These are phyloP conservation scores for Agroathelia rolfsii DNA, from an alignment of 1,284 basidiomycete genomes.

Conservation along the genomic window DNA sequence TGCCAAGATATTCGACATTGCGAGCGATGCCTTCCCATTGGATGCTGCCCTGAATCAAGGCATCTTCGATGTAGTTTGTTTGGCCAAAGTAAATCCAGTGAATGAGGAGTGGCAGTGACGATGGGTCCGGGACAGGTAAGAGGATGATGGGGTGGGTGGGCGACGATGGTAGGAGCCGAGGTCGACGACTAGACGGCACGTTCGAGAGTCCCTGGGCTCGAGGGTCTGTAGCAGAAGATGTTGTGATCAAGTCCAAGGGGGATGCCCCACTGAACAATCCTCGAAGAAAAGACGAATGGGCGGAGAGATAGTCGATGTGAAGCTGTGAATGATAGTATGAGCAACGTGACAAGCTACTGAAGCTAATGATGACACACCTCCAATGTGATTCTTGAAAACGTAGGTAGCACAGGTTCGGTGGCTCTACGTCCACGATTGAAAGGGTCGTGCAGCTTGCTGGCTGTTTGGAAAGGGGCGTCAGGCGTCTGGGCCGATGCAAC, in stretches of 20 bases:
- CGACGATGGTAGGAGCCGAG: constrained; percentile 54
- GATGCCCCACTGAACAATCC: constrained; percentile 57
- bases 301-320: constrained; percentile 61
- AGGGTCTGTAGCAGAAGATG: constrained; percentile 16
- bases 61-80: constrained; percentile 47
- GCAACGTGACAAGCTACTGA: constrained; percentile 8
- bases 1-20: constrained; percentile 71
- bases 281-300: constrained; percentile 63
- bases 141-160: constrained; percentile 55
- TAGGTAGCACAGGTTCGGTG: constrained; percentile 41
- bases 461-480: constrained; percentile 17
- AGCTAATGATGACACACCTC: constrained; percentile 33
- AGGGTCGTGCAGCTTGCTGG: constrained; percentile 18
- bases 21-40: constrained; percentile 73
- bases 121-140: constrained; percentile 69
- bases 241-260: constrained; percentile 43
- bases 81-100: constrained; percentile 75
- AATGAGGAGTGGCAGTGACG: constrained; percentile 59
- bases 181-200: constrained; percentile 41
- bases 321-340: constrained; percentile 32
- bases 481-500: constrained; percentile 18
- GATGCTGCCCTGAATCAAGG: constrained; percentile 46
- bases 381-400: constrained; percentile 46
- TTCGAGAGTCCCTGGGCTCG: constrained; percentile 19
- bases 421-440: constrained; percentile 34